A percentile compares a stretch with the other conserved stretches of the same genome.
phyloP scores from a whole-genome alignment of 192 early-diverging fungal genomes.

The Coemansia sp. region DNA sequence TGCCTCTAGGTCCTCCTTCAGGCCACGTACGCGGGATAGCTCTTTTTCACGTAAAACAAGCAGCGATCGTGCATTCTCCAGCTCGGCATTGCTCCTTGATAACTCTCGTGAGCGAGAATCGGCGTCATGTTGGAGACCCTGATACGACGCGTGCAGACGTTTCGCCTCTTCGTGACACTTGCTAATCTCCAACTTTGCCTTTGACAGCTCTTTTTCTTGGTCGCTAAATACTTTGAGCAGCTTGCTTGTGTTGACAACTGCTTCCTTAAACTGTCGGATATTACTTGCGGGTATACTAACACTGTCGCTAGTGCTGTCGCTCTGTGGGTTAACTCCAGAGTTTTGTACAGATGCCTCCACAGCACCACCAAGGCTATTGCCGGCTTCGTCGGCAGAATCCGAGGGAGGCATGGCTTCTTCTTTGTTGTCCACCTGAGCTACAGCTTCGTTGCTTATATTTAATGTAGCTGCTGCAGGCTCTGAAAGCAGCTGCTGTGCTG shows the following conservation, averaged over 20 bases:
- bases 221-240: constrained; percentile 51
- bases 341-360: background rate
- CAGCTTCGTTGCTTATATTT: background rate
- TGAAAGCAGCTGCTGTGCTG: background rate
- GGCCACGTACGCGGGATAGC: constrained; percentile 48
- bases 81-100: constrained; percentile 41
- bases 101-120: constrained; percentile 38
- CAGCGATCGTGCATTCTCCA: constrained; percentile 38
- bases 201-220: constrained; percentile 51
- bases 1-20: constrained; percentile 53
- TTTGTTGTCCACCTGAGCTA: background rate
- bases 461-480: background rate
- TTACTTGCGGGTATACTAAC: constrained; percentile 45
- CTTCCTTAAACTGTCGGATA: constrained; percentile 51
- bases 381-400: constrained; percentile 4
- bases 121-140: constrained; percentile 37
- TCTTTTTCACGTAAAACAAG: constrained; percentile 42
- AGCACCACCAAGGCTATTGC: background rate
- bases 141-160: constrained; percentile 25
- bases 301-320: constrained; percentile 7
- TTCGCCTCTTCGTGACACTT: constrained; percentile 32
- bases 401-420: background rate
- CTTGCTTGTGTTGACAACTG: constrained; percentile 52
- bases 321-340: background rate
- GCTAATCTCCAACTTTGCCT: constrained; percentile 41